These are phyloP conservation scores for Euphorbia tirucalli DNA, from an alignment of 345 rosid genomes.

Conservation along the genomic window DNA sequence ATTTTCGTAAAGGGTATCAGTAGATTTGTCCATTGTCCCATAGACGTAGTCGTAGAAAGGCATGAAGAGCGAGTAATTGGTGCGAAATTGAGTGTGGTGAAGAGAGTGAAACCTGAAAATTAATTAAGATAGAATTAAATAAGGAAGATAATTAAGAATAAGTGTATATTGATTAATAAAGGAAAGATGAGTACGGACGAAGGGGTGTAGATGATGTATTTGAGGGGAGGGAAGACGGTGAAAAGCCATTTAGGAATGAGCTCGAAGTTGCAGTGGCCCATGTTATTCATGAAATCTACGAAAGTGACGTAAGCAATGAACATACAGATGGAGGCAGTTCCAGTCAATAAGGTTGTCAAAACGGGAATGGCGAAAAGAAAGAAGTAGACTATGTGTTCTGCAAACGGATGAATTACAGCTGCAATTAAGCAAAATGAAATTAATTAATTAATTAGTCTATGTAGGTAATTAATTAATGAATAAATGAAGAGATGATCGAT, in stretches of 20 bases:
- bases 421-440: slow-evolving; percentile 8
- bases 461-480: neutral
- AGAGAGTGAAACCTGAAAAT: slow-evolving; percentile 26
- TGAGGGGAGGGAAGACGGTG: slow-evolving; percentile 61
- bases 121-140: too few species aligned
- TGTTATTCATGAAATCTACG: slow-evolving; percentile 71
- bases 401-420: slow-evolving; percentile 89
- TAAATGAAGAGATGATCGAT: too few species aligned
- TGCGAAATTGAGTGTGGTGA: slow-evolving; percentile 31
- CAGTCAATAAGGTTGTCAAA: slow-evolving; percentile 12
- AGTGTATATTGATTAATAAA: neutral
- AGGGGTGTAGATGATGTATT: slow-evolving; percentile 69
- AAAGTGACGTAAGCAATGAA: slow-evolving; percentile 35
- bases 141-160: too few species aligned
- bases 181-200: slow-evolving; percentile 39
- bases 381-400: slow-evolving; percentile 56
- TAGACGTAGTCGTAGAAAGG: slow-evolving; percentile 27
- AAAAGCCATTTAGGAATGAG: slow-evolving; percentile 55
- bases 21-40: slow-evolving; percentile 20
- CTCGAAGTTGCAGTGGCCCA: slow-evolving; percentile 94
- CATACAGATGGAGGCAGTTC: slow-evolving; percentile 36
- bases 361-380: slow-evolving; percentile 48
- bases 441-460: neutral
- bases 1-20: slow-evolving; percentile 11
- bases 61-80: slow-evolving; percentile 31